Conservation (phyloP, 768 basidiomycete genomes). For the Boletus barrowsii region DNA sequence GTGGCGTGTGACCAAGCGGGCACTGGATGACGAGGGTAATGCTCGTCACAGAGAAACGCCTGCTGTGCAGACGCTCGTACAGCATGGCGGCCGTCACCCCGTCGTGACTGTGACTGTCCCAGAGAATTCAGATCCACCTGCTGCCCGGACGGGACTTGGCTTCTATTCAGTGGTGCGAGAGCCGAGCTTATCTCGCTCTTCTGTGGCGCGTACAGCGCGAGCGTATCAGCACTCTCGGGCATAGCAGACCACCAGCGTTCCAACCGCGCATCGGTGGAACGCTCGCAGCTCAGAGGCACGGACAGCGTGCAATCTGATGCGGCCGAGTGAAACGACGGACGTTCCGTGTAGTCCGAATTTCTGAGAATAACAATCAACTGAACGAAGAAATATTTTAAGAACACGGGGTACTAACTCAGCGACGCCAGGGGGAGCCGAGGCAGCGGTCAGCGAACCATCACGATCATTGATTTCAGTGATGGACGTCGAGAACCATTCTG, state of each 20-base stretch:
- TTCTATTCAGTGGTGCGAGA: background rate
- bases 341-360: background rate
- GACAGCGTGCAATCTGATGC: too few species aligned
- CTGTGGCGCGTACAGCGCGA: background rate
- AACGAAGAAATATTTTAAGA: background rate
- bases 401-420: slow-evolving; percentile 11
- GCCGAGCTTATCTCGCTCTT: background rate
- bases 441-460: background rate
- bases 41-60: background rate
- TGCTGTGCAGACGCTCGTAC: slow-evolving; percentile 17
- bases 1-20: background rate
- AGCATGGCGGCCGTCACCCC: slow-evolving; percentile 15
- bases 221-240: background rate
- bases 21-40: background rate
- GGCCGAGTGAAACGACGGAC: background rate
- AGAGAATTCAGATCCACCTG: background rate
- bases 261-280: background rate
- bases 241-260: background rate
- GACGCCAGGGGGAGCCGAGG: background rate
- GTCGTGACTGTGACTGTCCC: background rate
- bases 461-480: background rate
- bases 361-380: slow-evolving; percentile 4
- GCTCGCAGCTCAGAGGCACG: background rate
- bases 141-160: slow-evolving; percentile 14
- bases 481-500: background rate